Evolutionary conservation across 2,329 filamentous ascomycete genomes (phyloP).

Genomic region (Lojkania enalia): DNA sequence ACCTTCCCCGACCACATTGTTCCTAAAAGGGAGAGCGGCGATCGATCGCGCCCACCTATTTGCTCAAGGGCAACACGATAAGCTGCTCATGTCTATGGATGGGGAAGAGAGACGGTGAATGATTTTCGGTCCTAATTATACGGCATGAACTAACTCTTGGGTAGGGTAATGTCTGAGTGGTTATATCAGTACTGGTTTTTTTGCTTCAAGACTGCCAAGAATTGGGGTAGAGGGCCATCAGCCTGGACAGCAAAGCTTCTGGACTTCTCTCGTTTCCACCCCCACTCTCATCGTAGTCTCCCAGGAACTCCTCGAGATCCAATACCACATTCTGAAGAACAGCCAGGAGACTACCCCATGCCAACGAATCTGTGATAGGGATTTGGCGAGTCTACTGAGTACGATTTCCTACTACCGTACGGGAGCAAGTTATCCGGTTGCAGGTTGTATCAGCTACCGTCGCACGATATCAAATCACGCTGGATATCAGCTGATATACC

Average conservation of each 20-base stretch:
- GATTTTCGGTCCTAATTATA: not conserved
- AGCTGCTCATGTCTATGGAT: slow-evolving; percentile 28
- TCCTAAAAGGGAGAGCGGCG: slow-evolving; percentile 16
- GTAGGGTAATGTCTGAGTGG: slow-evolving; percentile 29
- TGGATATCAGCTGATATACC: no score
- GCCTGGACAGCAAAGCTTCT: slow-evolving; percentile 28
- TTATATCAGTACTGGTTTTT: slow-evolving; percentile 43
- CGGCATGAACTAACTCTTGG: slow-evolving; percentile 3
- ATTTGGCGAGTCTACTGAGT: no score
- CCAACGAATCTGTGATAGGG: no score
- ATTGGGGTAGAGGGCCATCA: slow-evolving; percentile 19
- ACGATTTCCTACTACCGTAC: no score
- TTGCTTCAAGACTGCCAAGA: slow-evolving; percentile 21
- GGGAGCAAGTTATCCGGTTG: no score
- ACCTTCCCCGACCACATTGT: slow-evolving; percentile 25
- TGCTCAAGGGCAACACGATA: slow-evolving; percentile 27
- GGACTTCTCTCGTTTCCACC: slow-evolving; percentile 7
- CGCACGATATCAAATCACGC: no score
- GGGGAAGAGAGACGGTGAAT: slow-evolving; percentile 27
- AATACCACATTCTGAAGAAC: not conserved
- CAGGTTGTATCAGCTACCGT: no score
- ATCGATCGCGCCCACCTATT: slow-evolving; percentile 32
- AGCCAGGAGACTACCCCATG: no score
- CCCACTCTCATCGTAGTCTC: not conserved
- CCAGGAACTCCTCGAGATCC: slow-evolving; percentile 10